These are phyloP conservation scores for Raffaelea ambrosiae DNA, from an alignment of 2,329 filamentous ascomycete genomes.

Conservation along the genomic window DNA sequence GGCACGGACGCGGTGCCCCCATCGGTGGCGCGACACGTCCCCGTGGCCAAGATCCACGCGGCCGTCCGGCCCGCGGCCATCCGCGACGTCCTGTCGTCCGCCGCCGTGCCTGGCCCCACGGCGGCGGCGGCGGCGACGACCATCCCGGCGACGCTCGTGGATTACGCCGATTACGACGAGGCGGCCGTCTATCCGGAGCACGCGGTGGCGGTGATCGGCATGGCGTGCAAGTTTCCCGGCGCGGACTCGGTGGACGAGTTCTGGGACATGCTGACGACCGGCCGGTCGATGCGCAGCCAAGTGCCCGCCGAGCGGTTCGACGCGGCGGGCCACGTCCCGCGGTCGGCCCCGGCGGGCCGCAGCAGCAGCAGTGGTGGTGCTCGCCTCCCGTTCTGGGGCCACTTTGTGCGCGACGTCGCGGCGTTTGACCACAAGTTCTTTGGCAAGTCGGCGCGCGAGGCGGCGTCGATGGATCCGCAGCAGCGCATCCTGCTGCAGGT, in stretches of 20 bases:
- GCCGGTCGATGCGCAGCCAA: constrained; percentile 6
- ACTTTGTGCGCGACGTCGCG: constrained; percentile 16
- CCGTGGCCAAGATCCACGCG: neutral
- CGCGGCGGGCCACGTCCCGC: neutral
- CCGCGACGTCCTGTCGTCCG: neutral
- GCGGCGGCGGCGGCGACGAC: too few relatives aligned
- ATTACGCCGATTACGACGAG: neutral
- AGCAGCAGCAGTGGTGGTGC: too few relatives aligned
- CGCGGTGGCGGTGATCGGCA: constrained; percentile 26
- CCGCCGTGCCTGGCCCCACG: neutral
- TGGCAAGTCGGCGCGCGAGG: constrained; percentile 25
- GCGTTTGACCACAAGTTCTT: constrained; percentile 33
- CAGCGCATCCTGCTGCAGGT: constrained; percentile 28
- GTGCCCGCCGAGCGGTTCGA: neutral
- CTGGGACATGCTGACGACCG: constrained; percentile 23
- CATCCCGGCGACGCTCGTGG: too few relatives aligned
- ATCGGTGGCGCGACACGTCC: neutral
- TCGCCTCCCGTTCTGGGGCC: constrained; percentile 8
- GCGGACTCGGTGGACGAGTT: constrained; percentile 26
- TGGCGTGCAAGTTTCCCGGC: constrained; percentile 24
- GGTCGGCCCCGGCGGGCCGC: neutral
- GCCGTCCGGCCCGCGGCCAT: too few relatives aligned
- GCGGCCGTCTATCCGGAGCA: neutral
- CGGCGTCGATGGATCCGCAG: constrained; percentile 29
- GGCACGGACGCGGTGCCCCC: neutral